These are phyloP conservation scores for Pestalotiopsis sp. DNA, from an alignment of 2,329 filamentous ascomycete species.

Conservation along the genomic window DNA sequence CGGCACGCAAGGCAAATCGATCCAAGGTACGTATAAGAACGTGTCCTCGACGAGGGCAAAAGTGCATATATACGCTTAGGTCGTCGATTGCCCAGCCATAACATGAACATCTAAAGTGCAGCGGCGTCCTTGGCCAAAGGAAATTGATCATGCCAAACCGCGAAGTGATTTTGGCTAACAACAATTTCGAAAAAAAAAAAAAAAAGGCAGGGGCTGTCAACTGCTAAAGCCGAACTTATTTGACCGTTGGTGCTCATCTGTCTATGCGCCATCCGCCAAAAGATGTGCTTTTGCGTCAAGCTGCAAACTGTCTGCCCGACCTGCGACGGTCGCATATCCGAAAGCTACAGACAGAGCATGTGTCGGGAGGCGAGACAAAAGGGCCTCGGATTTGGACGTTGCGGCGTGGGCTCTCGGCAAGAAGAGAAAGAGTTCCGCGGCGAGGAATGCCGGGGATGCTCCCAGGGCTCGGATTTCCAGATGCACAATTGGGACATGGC, in stretches of 20 bases:
- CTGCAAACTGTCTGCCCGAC: slow-evolving; percentile 16
- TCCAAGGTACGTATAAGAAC: background rate
- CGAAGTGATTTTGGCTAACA: too few relatives aligned
- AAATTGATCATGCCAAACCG: too few relatives aligned
- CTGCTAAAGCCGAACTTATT: background rate
- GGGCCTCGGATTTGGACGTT: slow-evolving; percentile 17
- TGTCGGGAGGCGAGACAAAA: slow-evolving; percentile 16
- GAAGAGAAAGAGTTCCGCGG: slow-evolving; percentile 19
- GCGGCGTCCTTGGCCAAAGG: too few relatives aligned
- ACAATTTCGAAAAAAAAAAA: too few relatives aligned
- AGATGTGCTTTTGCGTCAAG: slow-evolving; percentile 19
- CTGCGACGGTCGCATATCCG: slow-evolving; percentile 16
- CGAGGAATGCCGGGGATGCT: slow-evolving; percentile 18
- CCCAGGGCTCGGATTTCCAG: slow-evolving; percentile 12
- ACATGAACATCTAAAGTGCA: background rate
- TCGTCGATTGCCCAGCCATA: background rate
- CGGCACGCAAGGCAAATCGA: background rate
- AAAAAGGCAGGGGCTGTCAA: too few relatives aligned
- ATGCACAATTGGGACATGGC: slow-evolving; percentile 17
- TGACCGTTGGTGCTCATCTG: background rate
- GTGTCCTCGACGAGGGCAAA: background rate
- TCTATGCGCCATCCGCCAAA: background rate
- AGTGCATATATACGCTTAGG: background rate
- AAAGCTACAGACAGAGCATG: slow-evolving; percentile 16
- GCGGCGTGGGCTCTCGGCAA: slow-evolving; percentile 12